A percentile compares a stretch with the other conserved stretches of the same genome.
These are phyloP conservation scores for Claviceps maximensis DNA, from an alignment of 2,329 filamentous ascomycete genomes.

Conservation along the genomic window DNA sequence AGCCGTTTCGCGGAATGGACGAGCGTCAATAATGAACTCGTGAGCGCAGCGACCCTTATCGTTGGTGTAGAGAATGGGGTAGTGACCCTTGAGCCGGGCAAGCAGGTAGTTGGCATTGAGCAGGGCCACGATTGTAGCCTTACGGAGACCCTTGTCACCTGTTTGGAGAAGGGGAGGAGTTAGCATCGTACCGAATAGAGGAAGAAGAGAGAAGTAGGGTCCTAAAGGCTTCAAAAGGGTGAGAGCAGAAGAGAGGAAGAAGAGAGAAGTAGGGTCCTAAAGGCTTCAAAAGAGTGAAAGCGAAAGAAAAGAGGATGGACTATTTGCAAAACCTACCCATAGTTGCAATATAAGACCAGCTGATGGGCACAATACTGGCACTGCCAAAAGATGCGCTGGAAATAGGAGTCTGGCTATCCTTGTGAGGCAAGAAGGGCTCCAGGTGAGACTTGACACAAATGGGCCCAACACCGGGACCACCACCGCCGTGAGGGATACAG, in stretches of 20 bases:
- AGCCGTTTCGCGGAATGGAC: conserved; percentile 68
- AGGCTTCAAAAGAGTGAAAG: background rate
- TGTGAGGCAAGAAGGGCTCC: conserved; percentile 46
- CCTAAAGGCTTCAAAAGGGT: background rate
- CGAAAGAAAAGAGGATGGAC: too few species aligned
- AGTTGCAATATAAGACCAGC: conserved; percentile 88
- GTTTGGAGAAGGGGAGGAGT: background rate
- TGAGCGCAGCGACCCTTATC: conserved; percentile 78
- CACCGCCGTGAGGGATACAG: conserved; percentile 92
- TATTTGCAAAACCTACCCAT: conserved; percentile 49
- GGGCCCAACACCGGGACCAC: conserved; percentile 84
- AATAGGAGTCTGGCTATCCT: conserved; percentile 41
- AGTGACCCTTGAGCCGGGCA: conserved; percentile 72
- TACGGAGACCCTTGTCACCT: conserved; percentile 54
- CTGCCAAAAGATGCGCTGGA: conserved; percentile 77
- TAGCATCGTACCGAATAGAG: background rate
- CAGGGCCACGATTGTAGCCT: conserved; percentile 84
- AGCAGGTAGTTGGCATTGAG: conserved; percentile 97
- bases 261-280: background rate
- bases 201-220: background rate
- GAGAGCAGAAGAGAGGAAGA: background rate
- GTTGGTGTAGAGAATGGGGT: conserved; percentile 89
- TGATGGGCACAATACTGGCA: conserved; percentile 85
- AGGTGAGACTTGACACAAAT: conserved; percentile 84
- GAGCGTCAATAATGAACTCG: conserved; percentile 89